Base-by-base conservation (phyloP, 2,329 filamentous ascomycete genomes). In the Diaporthe sp. region DNA sequence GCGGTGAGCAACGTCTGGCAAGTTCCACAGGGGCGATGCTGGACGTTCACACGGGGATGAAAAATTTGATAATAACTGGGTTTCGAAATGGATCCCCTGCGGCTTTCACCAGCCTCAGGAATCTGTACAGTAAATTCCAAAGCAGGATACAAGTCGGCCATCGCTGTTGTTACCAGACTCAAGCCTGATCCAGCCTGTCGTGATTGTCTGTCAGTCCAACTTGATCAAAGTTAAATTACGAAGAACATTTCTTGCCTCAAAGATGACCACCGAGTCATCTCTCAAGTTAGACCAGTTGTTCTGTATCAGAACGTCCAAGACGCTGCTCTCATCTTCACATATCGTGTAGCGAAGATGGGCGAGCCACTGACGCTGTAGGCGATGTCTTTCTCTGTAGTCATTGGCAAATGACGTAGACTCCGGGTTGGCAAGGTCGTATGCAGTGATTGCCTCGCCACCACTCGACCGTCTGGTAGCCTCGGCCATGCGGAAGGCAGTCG, bases 401-500 rank as follows among this genome's bases (percentile, higher is more conserved):
- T 44, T n/a, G 6, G 44, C 7, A 37, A 79, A 78, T 10, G 77
- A 50, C 8, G 72, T 32, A 39, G 72, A 70, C 8, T 77, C 77
- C 32, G 77, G 77, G 61, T 77, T 75, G 30, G 76, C 77, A 39
- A 76, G 30, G n/a, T 53, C 75, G 69, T 77, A 79, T 27, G 79
- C 75, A 39, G 68, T 76, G 35, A 77, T 72, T 25, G 72, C 56
- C 58, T 37, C 69, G 55, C 58, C 58, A 53, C 37, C 47, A 59
- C 75, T 77, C 53, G 77, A 73, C 10, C 75, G 77, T 61, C 77
- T 74, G 10, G 79, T 81, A 10, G 79, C 78, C 12, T 73, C 53
- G 0, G 79, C 72, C 81, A 83, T 84, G 10, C 82, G 75, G 71
- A 85, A 75, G 2, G 84, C 82, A 4, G 80, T 69, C 1, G 84